A percentile compares a stretch with the other conserved stretches of the same genome.
Evolutionary conservation across 805 yeast species (phyloP).

Genomic region (Sungouiozyma intestinalis): DNA sequence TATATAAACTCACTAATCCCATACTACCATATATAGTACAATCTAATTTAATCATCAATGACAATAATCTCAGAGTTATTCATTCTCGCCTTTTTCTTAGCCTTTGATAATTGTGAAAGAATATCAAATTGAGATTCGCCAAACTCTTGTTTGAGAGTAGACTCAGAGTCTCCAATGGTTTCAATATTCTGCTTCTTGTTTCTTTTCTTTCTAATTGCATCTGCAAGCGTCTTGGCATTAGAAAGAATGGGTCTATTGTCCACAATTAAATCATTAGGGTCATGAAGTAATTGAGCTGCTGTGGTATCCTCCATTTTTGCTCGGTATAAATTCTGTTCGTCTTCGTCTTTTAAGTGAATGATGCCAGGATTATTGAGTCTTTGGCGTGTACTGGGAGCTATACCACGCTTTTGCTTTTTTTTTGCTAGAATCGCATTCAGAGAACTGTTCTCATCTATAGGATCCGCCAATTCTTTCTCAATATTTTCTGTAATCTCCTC

Average conservation of each 20-base stretch:
- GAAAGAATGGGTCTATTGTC: conserved; percentile 27
- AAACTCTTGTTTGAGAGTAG: conserved; percentile 16
- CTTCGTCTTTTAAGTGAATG: background rate
- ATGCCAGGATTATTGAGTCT: background rate
- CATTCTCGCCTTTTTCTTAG: conserved; percentile 22
- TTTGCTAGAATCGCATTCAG: too few species aligned
- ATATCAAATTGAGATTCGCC: conserved; percentile 20
- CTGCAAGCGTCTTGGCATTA: conserved; percentile 21
- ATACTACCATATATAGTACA: too few species aligned
- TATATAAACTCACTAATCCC: too few species aligned
- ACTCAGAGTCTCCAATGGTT: background rate
- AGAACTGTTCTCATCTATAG: background rate
- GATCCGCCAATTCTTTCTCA: background rate
- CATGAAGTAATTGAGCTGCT: conserved; percentile 27
- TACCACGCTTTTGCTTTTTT: too few species aligned
- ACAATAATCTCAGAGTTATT: conserved; percentile 23
- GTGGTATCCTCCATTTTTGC: conserved; percentile 15
- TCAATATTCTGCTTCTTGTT: background rate
- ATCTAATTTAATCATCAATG: conserved; percentile 11
- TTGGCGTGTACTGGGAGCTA: too few species aligned
- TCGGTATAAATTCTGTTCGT: background rate
- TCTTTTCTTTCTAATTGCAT: conserved; percentile 14
- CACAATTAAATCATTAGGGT: conserved; percentile 19
- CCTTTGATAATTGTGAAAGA: conserved; percentile 22
- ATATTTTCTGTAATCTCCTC: background rate